Base-by-base conservation (phyloP, 1,284 basidiomycete genomes). In the Marasmius fiardii region DNA sequence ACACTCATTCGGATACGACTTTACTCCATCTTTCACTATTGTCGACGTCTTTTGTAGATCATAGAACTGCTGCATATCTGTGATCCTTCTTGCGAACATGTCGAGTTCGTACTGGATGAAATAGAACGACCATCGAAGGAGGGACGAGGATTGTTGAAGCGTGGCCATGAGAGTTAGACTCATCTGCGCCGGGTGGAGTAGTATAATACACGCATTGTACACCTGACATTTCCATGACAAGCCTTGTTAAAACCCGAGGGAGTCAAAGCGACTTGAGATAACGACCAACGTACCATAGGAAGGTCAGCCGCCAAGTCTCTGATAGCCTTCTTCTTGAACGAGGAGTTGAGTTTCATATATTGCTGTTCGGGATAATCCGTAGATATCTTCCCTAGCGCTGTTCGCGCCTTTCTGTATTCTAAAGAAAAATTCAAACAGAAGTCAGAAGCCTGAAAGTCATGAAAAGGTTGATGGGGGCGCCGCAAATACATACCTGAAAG, bases 381-480 rank as follows among this genome's bases (percentile, higher is more conserved):
- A 24, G 58, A 54, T 2, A 55, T 39, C 33, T 59, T 55, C 3
- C 59, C 61, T 16, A 62, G 44, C 10, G 57, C 50, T 4, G 23
- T 45, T 12, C 57, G 56, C 7, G 59, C 43, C n/a, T 48, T 56
- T 5, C 59, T 57, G 26, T 59, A 60, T 37, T 60, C 61, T 61
- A 49, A 18, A 51, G n/a, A 4, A n/a, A n/a, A 1, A 35, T 8
- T 7, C 43, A 43, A 31, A 12, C 14, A 33, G 26, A 26, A 2
- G 14, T 33, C 26, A n/a, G 18, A 5, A n/a, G 26, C 1, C 16
- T 49, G 4, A 8, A 11, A 26, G 20, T n/a, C n/a, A n/a, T n/a
- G n/a, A n/a, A n/a, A n/a, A n/a, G n/a, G 20, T 12, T 44, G n/a
- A 44, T 43, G 3, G 12, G 34, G 20, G 7, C 10, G 12, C 1